A percentile compares a stretch with the other conserved stretches of the same genome.
These are phyloP conservation scores for Uronychia binucleata DNA, from an alignment of 73 alveolate species.

Conservation along the genomic window DNA sequence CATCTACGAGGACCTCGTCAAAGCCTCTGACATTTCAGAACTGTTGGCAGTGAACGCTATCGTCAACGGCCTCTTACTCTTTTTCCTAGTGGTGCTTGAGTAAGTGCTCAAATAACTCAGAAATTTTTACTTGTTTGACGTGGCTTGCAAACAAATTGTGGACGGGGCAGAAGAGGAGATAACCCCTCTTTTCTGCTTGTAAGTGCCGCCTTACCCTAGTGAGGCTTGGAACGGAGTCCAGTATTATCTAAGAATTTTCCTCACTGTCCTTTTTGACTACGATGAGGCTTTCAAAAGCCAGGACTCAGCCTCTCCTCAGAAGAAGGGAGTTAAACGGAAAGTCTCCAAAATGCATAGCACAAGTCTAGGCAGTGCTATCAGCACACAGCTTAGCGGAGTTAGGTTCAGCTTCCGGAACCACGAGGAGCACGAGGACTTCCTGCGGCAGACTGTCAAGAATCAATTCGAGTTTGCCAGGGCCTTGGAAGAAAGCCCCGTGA, in stretches of 20 bases:
- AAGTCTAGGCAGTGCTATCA: too few species aligned
- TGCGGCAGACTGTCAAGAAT: not conserved
- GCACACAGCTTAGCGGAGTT: not conserved
- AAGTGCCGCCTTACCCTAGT: not conserved
- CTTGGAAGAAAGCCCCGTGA: not conserved
- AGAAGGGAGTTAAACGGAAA: not conserved
- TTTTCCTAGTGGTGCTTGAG: not conserved
- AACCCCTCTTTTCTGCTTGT: not conserved
- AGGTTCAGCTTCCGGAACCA: not conserved
- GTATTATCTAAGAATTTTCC: not conserved
- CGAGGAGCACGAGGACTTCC: not conserved
- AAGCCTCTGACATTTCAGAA: not conserved
- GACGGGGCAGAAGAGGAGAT: not conserved
- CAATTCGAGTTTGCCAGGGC: not conserved
- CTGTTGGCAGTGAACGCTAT: not conserved
- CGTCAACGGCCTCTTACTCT: not conserved
- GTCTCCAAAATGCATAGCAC: too few species aligned
- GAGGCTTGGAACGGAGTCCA: not conserved
- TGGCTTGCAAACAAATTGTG: not conserved
- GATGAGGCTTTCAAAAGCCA: not conserved
- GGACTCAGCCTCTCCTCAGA: not conserved
- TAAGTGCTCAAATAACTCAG: not conserved
- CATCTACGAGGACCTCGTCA: not conserved
- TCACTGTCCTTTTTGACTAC: not conserved
- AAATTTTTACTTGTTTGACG: not conserved